Conservation (phyloP, 1,284 basidiomycete genomes). For the Tilletia setariae region DNA sequence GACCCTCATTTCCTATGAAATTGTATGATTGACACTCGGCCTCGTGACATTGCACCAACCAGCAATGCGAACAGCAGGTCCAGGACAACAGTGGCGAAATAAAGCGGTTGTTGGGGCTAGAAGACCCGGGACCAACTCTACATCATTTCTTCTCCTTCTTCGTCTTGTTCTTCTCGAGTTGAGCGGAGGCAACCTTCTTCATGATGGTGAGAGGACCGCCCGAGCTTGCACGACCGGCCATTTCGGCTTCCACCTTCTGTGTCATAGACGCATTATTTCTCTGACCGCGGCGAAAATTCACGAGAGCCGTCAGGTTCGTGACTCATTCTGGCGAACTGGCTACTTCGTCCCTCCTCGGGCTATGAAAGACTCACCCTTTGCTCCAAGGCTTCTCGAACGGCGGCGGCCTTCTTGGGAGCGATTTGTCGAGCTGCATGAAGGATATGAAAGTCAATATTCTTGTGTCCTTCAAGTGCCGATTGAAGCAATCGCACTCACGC, state of each 20-base stretch:
- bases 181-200: conserved; percentile 16
- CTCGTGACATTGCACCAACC: too few relatives aligned
- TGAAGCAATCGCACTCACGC: not conserved
- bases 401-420: conserved; percentile 13
- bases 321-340: not conserved
- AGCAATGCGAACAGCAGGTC: too few relatives aligned
- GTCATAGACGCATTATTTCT: conserved; percentile 19
- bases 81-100: not conserved
- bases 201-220: conserved; percentile 22
- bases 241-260: conserved; percentile 15
- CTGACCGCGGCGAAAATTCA: not conserved
- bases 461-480: not conserved
- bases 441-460: not conserved
- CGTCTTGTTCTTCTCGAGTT: conserved; percentile 10
- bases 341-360: not conserved
- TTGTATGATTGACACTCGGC: too few relatives aligned
- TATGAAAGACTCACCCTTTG: conserved; percentile 2
- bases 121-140: not conserved
- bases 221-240: conserved; percentile 16
- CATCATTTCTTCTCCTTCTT: conserved; percentile 17
- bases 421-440: conserved; percentile 12
- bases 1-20: too few relatives aligned
- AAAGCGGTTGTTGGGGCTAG: not conserved
- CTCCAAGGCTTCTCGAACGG: conserved; percentile 12
- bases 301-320: not conserved